Conservation (phyloP, 345 rosid species). For the Melaleuca quinquenervia region DNA sequence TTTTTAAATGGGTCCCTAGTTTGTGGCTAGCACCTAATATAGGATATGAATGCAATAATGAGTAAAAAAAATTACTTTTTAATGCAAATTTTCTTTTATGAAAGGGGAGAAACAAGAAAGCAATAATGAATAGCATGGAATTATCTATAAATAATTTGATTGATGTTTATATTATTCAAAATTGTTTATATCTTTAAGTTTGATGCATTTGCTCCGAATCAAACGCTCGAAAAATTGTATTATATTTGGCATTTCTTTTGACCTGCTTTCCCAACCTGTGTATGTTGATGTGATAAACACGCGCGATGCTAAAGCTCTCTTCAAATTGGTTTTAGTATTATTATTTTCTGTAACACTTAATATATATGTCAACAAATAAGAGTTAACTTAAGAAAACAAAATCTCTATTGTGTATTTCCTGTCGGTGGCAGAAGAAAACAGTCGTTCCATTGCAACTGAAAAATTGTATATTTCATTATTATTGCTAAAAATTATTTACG, state of each 20-base stretch:
- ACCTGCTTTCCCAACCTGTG: neutral
- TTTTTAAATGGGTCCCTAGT: too few species aligned
- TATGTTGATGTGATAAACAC: neutral
- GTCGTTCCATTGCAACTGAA: too few species aligned
- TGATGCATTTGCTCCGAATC: neutral
- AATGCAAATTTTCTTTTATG: neutral
- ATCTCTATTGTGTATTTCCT: too few species aligned
- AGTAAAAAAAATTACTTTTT: neutral
- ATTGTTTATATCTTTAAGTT: neutral
- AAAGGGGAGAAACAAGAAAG: neutral
- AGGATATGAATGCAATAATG: too few species aligned
- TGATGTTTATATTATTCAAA: neutral
- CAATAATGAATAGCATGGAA: accelerated
- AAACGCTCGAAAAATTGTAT: neutral
- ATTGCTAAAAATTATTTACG: too few species aligned
- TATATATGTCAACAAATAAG: too few species aligned
- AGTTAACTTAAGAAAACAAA: neutral
- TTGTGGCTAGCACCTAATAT: too few species aligned
- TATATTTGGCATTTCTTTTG: neutral
- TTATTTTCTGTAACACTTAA: too few species aligned
- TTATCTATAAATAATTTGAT: too few species aligned
- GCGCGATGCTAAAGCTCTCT: neutral
- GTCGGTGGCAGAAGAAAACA: too few species aligned
- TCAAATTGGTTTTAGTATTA: neutral
- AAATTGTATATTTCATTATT: too few species aligned